Base-by-base conservation (phyloP, 306 rosid species). In the Cucurbita maxima region DNA sequence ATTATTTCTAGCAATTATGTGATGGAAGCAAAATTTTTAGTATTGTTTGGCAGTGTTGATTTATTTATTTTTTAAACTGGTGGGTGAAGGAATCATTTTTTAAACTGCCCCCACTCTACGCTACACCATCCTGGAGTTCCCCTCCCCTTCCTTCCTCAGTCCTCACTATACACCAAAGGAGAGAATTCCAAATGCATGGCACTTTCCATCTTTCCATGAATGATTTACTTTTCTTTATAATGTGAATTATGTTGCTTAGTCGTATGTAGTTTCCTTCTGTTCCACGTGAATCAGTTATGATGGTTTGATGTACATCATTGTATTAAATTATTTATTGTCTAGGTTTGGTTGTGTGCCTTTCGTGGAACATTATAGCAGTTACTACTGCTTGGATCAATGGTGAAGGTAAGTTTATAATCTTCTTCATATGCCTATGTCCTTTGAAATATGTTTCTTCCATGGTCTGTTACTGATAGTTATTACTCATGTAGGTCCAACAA, bases 291-390 rank as follows among this genome's bases (percentile, higher is more conserved):
- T 13, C 56, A 72, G 51, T 72, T 36, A n/a, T 51, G n/a, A 72
- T 40, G 50, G 51, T 55, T 53, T 55, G 18, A 18, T 72, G 19
- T 16, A 40, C 20, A 64, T 30, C 20, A 64, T 30, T 54, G 80
- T 71, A 77, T 76, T 41, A 76, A 66, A 74, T 77, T 57, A 58
- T 75, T 67, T 50, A 14, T 82, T 78, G 72, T 81, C 77, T 95
- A 91, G 97, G 96, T 82, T 79, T 94, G 85, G 44, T 80, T 78
- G 74, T 76, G 72, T 87, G 96, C 58, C 91, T 94, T 80, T 10
- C 77, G 30, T 94, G 99, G 99, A 94, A 91, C 79, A 54, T 89
- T 77, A 66, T 94, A 60, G 96, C 99, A 8, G 89, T 87, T 81
- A 81, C 96, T 9, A 77, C 81, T 71, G 95, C 91, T 76, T 94